These are phyloP conservation scores for Leccinum pachyderme DNA, from an alignment of 1,284 basidiomycete genomes.

Conservation along the genomic window DNA sequence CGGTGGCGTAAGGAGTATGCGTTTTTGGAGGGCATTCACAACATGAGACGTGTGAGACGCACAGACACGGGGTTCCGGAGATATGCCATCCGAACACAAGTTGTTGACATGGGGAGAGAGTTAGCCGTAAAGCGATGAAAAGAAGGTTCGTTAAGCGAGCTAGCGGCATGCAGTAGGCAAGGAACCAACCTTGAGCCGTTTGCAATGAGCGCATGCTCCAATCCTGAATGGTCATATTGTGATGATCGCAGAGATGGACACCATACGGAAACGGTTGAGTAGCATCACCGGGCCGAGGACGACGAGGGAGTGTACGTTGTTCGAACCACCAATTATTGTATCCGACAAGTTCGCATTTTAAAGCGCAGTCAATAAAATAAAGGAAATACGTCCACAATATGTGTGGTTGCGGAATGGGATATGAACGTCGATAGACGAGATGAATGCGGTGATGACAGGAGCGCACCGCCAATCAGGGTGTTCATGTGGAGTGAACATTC, in stretches of 20 bases:
- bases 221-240: constrained; percentile 43
- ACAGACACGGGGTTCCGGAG: constrained; percentile 19
- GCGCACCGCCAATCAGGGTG: constrained; percentile 16
- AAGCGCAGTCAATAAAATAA: constrained; percentile 2
- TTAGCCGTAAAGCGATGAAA: constrained; percentile 8
- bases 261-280: constrained; percentile 4
- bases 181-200: constrained; percentile 72
- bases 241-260: constrained; percentile 2
- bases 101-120: not conserved
- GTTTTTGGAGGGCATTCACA: constrained; percentile 4
- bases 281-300: constrained; percentile 18
- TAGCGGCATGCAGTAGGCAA: not conserved
- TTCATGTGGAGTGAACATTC: constrained; percentile 5
- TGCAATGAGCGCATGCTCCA: constrained; percentile 79
- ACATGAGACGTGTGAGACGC: constrained; percentile 10
- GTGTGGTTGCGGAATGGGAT: not conserved
- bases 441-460: constrained; percentile 5
- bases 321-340: not conserved
- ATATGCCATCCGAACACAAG: constrained; percentile 13
- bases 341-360: constrained; percentile 5
- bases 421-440: constrained; percentile 1
- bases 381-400: constrained; percentile 1
- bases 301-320: not conserved
- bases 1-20: constrained; percentile 3
- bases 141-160: constrained; percentile 24